A percentile compares a stretch with the other conserved stretches of the same genome.
These are phyloP conservation scores for Ailanthus altissimus DNA, from an alignment of 345 rosid species.

Conservation along the genomic window DNA sequence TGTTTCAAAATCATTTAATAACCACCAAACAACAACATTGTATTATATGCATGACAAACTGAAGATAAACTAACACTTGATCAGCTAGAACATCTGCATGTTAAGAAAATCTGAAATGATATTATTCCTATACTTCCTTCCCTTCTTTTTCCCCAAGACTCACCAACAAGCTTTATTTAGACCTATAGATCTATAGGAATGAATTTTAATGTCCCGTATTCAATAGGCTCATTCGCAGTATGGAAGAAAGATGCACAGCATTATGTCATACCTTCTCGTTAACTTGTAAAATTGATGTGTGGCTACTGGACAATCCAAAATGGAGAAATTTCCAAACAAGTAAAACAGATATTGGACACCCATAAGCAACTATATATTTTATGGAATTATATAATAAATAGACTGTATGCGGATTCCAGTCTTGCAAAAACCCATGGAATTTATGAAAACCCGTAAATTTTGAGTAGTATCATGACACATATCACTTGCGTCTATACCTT, in stretches of 20 bases:
- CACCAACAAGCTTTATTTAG: not conserved
- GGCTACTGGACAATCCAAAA: not conserved
- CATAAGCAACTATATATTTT: not conserved
- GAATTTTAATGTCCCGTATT: not conserved
- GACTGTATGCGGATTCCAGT: not conserved
- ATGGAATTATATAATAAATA: not conserved
- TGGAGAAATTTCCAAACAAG: not conserved
- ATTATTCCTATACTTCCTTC: not conserved
- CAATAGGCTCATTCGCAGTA: not conserved
- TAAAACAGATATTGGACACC: not conserved
- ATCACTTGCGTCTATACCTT: not conserved
- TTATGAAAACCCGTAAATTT: not conserved
- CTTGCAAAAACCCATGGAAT: not conserved
- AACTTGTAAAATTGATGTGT: not conserved
- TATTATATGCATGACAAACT: not conserved
- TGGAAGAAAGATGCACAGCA: not conserved
- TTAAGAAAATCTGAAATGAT: not conserved
- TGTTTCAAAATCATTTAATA: not conserved
- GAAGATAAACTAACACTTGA: not conserved
- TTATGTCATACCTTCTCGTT: not conserved
- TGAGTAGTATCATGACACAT: not conserved
- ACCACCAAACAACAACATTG: not conserved
- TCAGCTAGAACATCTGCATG: not conserved
- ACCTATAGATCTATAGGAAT: not conserved
- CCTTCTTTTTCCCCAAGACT: not conserved